Conservation (phyloP, 495 filamentous ascomycete genomes). For the Trichoderma reesei region DNA sequence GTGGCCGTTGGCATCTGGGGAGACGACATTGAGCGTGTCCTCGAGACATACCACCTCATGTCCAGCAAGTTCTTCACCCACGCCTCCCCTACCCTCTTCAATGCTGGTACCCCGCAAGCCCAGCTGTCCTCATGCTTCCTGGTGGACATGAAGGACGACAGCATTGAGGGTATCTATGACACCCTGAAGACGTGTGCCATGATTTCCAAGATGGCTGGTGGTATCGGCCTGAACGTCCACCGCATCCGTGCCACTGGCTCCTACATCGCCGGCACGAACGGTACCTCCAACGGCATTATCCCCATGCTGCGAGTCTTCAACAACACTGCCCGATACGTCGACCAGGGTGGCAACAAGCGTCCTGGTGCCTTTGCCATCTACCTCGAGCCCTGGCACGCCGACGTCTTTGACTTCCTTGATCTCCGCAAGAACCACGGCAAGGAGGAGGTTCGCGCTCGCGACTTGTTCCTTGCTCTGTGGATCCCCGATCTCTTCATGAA, state of each 20-base stretch:
- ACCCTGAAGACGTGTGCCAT: conserved; percentile 98
- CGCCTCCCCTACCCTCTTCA: conserved; percentile 95
- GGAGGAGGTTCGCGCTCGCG: conserved; percentile 92
- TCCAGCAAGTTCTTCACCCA: conserved; percentile 97
- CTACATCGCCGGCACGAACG: conserved; percentile 95
- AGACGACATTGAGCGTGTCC: conserved; percentile 81
- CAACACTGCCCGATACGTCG: conserved; percentile 96
- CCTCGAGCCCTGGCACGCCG: conserved; percentile 98
- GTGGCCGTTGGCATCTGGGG: conserved; percentile 95
- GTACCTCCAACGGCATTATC: conserved; percentile 92
- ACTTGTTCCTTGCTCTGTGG: conserved; percentile 97
- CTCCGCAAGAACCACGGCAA: conserved; percentile 99
- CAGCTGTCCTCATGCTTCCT: conserved; percentile 97
- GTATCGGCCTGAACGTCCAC: conserved; percentile 92
- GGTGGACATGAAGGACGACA: conserved; percentile 97
- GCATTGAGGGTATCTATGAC: conserved; percentile 98
- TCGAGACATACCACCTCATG: conserved; percentile 98
- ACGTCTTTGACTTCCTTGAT: conserved; percentile 95
- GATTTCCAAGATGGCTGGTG: conserved; percentile 98
- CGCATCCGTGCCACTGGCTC: conserved; percentile 93
- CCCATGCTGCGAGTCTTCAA: conserved; percentile 98
- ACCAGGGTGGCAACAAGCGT: conserved; percentile 98
- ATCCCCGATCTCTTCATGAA: conserved; percentile 99
- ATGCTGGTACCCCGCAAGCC: conserved; percentile 85
- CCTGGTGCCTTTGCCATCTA: conserved; percentile 98